phyloP scores from a whole-genome alignment of 345 rosid species.

The Punica granatum region DNA sequence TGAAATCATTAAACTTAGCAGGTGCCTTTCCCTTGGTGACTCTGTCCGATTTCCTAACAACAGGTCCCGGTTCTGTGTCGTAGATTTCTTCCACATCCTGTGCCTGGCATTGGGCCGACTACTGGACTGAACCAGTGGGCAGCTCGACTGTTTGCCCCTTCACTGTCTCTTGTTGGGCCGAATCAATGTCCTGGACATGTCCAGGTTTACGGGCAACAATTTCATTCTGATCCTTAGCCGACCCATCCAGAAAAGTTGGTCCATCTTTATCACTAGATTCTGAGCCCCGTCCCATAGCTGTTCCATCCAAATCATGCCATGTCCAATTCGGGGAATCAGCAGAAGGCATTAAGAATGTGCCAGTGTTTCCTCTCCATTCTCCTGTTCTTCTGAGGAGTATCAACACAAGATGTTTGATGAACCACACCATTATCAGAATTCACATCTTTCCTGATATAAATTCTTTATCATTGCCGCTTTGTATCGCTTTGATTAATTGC shows the following conservation, averaged over 20 bases:
- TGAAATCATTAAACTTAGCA: not conserved
- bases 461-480: not conserved
- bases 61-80: no score
- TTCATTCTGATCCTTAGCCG: no score
- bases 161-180: no score
- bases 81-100: no score
- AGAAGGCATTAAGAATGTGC: constrained; percentile 7
- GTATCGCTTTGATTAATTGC: not conserved
- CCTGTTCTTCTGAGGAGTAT: constrained; percentile 13
- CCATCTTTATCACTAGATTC: no score
- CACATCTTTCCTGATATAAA: not conserved
- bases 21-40: not conserved
- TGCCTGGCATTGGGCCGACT: no score
- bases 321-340: not conserved
- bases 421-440: not conserved
- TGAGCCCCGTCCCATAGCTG: no score
- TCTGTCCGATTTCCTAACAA: not conserved
- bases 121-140: no score
- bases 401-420: constrained; percentile 4
- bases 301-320: not conserved
- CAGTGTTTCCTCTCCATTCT: constrained; percentile 4
- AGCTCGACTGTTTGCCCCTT: no score
- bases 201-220: no score
- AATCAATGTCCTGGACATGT: no score
- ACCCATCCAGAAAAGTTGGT: no score